phyloP scores from a whole-genome alignment of 345 rosid species.

The Citrus glauca region DNA sequence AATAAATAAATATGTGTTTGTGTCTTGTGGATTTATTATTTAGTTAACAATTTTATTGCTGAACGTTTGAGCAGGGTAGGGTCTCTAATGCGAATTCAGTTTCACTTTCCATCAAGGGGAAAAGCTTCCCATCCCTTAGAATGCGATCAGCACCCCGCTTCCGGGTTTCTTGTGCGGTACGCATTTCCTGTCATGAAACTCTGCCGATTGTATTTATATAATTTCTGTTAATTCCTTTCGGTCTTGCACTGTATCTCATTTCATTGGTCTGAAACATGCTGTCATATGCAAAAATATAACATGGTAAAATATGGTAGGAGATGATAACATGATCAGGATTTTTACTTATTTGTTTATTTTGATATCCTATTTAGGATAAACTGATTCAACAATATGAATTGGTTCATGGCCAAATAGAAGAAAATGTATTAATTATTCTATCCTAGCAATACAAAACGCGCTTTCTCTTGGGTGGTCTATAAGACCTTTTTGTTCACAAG shows the following conservation, averaged over 20 bases:
- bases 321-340: background rate
- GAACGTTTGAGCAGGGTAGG: constrained; percentile 29
- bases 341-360: background rate
- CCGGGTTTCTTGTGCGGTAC: constrained; percentile 44
- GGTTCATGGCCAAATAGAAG: no score
- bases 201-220: background rate
- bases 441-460: background rate
- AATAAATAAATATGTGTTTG: background rate
- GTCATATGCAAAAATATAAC: background rate
- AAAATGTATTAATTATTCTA: background rate
- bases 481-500: background rate
- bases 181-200: background rate
- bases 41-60: background rate
- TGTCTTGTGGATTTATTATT: constrained; percentile 1
- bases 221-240: background rate
- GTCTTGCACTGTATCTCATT: background rate
- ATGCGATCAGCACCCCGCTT: constrained; percentile 25
- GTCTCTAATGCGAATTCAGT: constrained; percentile 30
- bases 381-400: background rate
- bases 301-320: background rate
- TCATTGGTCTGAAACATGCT: background rate
- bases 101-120: constrained; percentile 27
- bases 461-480: background rate
- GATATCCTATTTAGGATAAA: background rate
- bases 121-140: constrained; percentile 37